These are phyloP conservation scores for Dysphania ambrosioides DNA, from an alignment of 148 eudicot species.

Conservation along the genomic window DNA sequence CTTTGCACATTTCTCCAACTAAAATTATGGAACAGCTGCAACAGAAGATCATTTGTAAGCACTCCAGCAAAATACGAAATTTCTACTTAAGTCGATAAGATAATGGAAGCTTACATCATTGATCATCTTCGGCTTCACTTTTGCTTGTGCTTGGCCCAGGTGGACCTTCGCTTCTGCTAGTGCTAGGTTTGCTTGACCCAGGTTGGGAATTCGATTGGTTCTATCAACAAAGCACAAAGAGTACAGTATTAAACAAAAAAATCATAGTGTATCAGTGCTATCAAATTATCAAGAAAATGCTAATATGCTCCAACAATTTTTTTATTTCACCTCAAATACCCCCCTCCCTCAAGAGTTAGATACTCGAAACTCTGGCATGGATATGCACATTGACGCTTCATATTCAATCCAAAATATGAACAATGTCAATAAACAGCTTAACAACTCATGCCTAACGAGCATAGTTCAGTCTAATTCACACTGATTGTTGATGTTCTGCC, in stretches of 20 bases:
- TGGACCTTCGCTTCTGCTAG: constrained; percentile 28
- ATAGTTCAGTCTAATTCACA: neutral
- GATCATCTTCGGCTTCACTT: constrained; percentile 25
- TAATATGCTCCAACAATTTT: too few species aligned
- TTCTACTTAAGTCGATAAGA: neutral
- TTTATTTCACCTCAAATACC: too few species aligned
- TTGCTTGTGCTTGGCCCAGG: constrained; percentile 28
- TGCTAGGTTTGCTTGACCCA: constrained; percentile 27
- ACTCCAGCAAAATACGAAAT: neutral
- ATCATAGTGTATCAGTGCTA: too few species aligned
- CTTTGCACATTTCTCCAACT: neutral
- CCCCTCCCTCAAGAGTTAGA: too few species aligned
- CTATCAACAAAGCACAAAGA: constrained; percentile 14
- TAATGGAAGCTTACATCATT: constrained; percentile 13
- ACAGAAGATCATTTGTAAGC: neutral
- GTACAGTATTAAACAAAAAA: too few species aligned
- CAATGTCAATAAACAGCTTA: neutral
- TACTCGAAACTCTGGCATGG: too few species aligned
- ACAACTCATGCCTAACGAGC: neutral
- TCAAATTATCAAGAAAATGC: too few species aligned
- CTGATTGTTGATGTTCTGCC: neutral
- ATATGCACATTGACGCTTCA: too few species aligned
- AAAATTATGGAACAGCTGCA: constrained; percentile 18
- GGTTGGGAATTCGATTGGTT: constrained; percentile 24
- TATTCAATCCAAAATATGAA: neutral